Conservation (phyloP, 2,329 filamentous ascomycete species). For the Cadophora malorum region DNA sequence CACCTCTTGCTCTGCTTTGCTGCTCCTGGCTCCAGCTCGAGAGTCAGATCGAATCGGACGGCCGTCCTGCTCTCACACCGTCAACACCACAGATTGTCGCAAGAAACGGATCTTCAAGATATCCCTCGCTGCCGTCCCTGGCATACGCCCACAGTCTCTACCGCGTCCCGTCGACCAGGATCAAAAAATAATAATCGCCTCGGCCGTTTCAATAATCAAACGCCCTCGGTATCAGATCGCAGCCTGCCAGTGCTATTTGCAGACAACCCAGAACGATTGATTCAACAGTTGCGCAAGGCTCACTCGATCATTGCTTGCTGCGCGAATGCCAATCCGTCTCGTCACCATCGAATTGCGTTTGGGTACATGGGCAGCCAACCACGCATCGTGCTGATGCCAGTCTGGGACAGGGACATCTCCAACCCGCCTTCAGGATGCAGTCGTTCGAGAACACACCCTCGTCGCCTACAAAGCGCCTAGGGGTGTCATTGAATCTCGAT, state of each 20-base stretch:
- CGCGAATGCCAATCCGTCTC: conserved; percentile 17
- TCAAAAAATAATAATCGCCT: conserved; percentile 24
- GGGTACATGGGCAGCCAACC: conserved; percentile 23
- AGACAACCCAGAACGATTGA: background rate
- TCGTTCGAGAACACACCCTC: conserved; percentile 38
- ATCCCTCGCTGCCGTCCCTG: conserved; percentile 20
- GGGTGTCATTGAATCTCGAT: conserved; percentile 42
- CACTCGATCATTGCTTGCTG: conserved; percentile 27
- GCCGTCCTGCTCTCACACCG: background rate
- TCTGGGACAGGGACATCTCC: conserved; percentile 21
- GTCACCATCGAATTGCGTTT: conserved; percentile 27
- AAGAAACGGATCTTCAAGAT: conserved; percentile 23
- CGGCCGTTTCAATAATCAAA: conserved; percentile 35
- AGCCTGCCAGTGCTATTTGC: conserved; percentile 21
- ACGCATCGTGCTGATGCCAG: conserved; percentile 32
- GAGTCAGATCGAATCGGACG: background rate
- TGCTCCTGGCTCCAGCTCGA: conserved; percentile 2
- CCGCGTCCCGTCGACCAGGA: conserved; percentile 26
- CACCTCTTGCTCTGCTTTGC: background rate
- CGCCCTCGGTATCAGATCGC: conserved; percentile 33
- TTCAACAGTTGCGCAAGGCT: conserved; percentile 25
- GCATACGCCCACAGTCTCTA: conserved; percentile 23
- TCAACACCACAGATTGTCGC: background rate
- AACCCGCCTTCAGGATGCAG: conserved; percentile 38
- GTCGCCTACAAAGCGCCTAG: conserved; percentile 41